phyloP scores from a whole-genome alignment of 129 eudicot genomes.

The Oenanthe sinensis region DNA sequence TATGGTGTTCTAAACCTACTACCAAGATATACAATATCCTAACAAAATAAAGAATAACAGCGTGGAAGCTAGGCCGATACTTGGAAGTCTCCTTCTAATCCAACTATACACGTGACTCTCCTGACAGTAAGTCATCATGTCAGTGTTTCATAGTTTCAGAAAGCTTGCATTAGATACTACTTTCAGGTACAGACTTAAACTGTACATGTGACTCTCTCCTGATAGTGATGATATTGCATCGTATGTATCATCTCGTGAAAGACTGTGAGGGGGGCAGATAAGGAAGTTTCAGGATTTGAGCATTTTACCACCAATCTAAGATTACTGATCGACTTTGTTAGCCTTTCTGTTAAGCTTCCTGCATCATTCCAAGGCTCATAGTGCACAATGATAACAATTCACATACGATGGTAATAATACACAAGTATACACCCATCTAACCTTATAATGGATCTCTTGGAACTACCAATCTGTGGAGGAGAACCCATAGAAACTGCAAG shows the following conservation, averaged over 20 bases:
- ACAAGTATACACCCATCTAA: slow-evolving; percentile 9
- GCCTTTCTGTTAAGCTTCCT: neutral
- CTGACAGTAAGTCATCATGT: neutral
- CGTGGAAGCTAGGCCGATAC: neutral
- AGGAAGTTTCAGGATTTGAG: neutral
- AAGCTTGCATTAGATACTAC: neutral
- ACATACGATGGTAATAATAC: neutral
- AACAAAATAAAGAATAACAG: neutral
- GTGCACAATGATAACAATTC: neutral
- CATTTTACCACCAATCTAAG: neutral
- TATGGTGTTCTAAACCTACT: neutral
- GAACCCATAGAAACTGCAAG: slow-evolving; percentile 60
- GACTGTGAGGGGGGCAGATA: neutral
- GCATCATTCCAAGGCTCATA: neutral
- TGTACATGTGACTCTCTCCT: neutral
- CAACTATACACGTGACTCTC: neutral
- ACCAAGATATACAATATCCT: neutral
- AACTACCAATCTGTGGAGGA: slow-evolving; percentile 62
- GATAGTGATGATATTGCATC: neutral
- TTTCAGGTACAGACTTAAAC: neutral
- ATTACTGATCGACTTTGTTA: neutral
- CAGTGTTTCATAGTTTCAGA: neutral
- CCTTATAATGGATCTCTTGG: slow-evolving; percentile 90
- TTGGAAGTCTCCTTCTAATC: neutral
- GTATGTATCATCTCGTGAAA: neutral